Evolutionary conservation across 768 basidiomycete genomes (phyloP), one percentile per base, ranked within the genome.

Genomic region (Amanita pallidorosea): DNA sequence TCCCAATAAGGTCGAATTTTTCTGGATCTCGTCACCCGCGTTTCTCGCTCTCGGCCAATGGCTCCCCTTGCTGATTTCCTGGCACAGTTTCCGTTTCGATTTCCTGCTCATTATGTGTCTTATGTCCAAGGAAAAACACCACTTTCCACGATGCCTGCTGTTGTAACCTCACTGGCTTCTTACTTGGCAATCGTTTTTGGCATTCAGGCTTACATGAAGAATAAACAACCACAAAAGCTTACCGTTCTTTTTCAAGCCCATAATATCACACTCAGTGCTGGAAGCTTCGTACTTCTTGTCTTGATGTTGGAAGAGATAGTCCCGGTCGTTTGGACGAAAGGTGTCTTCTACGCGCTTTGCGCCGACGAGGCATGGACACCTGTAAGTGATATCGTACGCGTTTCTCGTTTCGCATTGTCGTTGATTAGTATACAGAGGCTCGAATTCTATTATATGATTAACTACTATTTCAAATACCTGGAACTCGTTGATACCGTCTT

Each of bases 391-490:
- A 49, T 22, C 53, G 43, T 45, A 36, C 56, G 33, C 44, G 45
- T 46, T 29, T 54, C 56, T 31, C 44, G 45, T 46, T 29, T 54
- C 49, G 15, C 35, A 44, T 42, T 46, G 29, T 51, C 27, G 25
- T 47, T 41, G 55, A 33, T 48, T 17, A 31, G 25, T 22, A 22
- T 34, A 7, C 61, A 96, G 93, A 80, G 78, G 64, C 74, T 97
- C 65, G 88, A 97, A 70, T 85, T 93, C 62, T 97, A 89, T 73
- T 98, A 99, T 73, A 92, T 98, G 76, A 75, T 97, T 74, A 99
- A 99, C 74, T 99, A 98, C 72, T 93, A 85, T 70, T 90, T 96
- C 80, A 97, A 97, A 66, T 98, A 97, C 67, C 71, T 96, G 56
- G 96, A 99, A 70, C 80, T 98, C 53, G 66, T 95, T 56, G 96